Base-by-base conservation (phyloP, 2,329 filamentous ascomycete species). In the Colletotrichum chrysophilum region DNA sequence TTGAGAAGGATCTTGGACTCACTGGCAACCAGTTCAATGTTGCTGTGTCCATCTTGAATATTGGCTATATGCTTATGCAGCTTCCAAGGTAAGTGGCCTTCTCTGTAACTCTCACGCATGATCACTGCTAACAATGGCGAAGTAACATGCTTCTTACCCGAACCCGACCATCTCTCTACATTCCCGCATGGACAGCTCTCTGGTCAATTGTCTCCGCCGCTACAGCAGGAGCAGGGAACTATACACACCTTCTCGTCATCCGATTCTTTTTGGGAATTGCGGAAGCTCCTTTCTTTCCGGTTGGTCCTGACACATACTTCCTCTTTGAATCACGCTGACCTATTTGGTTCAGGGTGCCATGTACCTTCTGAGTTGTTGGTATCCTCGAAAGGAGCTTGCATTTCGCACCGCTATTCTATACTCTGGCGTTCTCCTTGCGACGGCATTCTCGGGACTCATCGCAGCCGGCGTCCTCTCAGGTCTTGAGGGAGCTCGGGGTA, bases 331-430 rank as follows among this genome's bases (percentile, higher is more conserved):
- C 6, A 3, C 21, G 21, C 24, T 58, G 13, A 58, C 28, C 2
- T 30, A 9, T 16, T 24, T 21, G 13, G 10, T 55, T 55, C 8
- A 58, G 55, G 65, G 65, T 16, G 65, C 65, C 7, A 66, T 73
- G 64, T 94, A 92, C 84, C 93, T 91, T 77, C 86, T 94, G 26
- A 87, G 84, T 71, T 88, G 86, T 69, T 94, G 93, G 93, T 95
- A 95, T 79, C 94, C 92, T 0, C 88, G 93, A 55, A 91, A 91
- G 77, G 94, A 94, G 80, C 86, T 94, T 2, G 91, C 90, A 9
- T 85, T 93, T 16, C 88, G 93, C 12, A 67, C 65, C 1, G 66
- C 66, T 2, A 58, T 68, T 36, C 32, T 68, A 7, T 60, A 60
- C 52, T 71, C 69, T 1, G 69, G 60, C 2, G 70, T 67, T n/a